Conservation (phyloP, 73 alveolate genomes). For the Tetrahymena malaccensis region DNA sequence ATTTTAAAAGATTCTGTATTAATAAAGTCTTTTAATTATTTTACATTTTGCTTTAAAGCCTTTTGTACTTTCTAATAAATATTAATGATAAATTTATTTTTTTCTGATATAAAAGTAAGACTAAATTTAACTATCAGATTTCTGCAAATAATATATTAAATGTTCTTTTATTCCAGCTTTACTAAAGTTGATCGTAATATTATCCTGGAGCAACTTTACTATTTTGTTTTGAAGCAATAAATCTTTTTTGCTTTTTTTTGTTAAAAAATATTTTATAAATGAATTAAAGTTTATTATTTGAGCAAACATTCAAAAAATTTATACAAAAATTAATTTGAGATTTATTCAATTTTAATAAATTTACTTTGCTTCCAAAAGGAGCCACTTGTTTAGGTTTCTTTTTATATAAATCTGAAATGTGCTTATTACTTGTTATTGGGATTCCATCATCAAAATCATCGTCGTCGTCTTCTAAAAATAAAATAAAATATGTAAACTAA, state of each 20-base stretch:
- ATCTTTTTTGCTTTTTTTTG: slow-evolving; percentile 15
- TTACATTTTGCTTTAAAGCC: too few relatives aligned
- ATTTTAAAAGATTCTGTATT: too few relatives aligned
- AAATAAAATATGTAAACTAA: not conserved
- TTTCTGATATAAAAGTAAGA: not conserved
- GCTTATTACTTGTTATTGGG: not conserved
- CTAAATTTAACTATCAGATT: not conserved
- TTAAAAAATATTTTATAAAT: too few relatives aligned
- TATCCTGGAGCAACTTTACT: slow-evolving; percentile 13
- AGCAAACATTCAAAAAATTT: too few relatives aligned
- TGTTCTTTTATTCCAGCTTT: slow-evolving; percentile 30
- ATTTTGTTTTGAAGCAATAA: not conserved
- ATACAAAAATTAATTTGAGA: too few relatives aligned
- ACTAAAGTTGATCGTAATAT: not conserved
- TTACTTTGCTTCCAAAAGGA: slow-evolving; percentile 9
- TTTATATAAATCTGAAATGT: not conserved
- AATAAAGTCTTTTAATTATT: too few relatives aligned
- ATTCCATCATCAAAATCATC: slow-evolving; percentile 7
- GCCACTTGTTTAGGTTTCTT: slow-evolving; percentile 1
- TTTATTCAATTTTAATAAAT: not conserved
- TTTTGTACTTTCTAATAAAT: not conserved
- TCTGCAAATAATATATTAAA: slow-evolving; percentile 35
- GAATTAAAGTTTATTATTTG: too few relatives aligned
- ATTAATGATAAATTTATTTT: not conserved
- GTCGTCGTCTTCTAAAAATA: slow-evolving; percentile 13